Evolutionary conservation across 768 basidiomycete genomes (phyloP), one percentile per base, ranked within the genome.

Genomic region (Pleurotus pulmonarius): DNA sequence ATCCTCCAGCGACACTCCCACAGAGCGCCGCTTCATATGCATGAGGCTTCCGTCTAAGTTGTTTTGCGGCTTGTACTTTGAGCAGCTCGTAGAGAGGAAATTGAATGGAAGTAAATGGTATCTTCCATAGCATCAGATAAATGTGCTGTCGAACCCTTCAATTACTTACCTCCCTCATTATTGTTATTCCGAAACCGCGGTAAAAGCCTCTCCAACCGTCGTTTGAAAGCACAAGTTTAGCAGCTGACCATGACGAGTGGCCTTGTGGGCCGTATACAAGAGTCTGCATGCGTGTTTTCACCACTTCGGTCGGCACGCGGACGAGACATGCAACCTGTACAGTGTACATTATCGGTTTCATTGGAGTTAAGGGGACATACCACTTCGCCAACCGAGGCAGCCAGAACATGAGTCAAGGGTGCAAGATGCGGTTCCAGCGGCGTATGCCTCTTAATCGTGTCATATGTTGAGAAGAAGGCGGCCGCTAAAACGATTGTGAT

Each of bases 51-150:
- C 84, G 73, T 15, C 75, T 70, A 1, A 88, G 64, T 34, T 74
- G 67, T 9, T 67, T 67, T 5, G 92, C 86, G 18, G 94, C 72
- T 20, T 77, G 76, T 4, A 75, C 57, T 69, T 98, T 98, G 60
- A 99, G 75, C 29, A 83, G 74, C 72, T 98, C 97, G 64, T 98
- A 99, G 20, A 98, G 71, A 3, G 97, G 96, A 69, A 98, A 98
- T 67, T 98, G 96, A 16, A 98, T 75, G 1, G 92, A 94, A 2
- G 93, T 94, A 76, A 98, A 98, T 1, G 96, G 96, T 41, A 99
- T 93, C 94, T 98, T 63, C 24, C 53, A 55, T 52, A 40, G 26
- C 34, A n/a, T 60, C 22, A 25, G 80, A 24, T 25, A 18, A 25
- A 26, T 65, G 13, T 68, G 56, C 37, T 65, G 68, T 5, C 70